Conservation (phyloP, 306 rosid genomes). For the Quillaja saponaria region DNA sequence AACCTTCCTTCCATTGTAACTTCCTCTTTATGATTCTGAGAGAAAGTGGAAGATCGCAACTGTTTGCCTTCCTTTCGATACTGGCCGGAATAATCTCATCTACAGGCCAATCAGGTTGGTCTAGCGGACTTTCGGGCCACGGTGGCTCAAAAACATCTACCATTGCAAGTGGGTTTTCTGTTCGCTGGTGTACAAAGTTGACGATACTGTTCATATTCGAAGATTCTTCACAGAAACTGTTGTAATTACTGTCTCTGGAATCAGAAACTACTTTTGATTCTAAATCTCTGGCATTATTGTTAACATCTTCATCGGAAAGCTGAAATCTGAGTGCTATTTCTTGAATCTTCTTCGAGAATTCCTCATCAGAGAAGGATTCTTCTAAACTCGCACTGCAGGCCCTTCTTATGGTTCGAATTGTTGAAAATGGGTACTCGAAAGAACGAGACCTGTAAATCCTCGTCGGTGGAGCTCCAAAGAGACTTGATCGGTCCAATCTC, state of each 20-base stretch:
- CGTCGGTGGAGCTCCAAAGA: constrained; percentile 37
- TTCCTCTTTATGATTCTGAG: constrained; percentile 79
- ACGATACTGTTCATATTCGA: neutral
- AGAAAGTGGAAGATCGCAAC: constrained; percentile 82
- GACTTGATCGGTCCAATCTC: constrained; percentile 41
- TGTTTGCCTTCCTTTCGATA: constrained; percentile 80
- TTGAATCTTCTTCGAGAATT: constrained; percentile 69
- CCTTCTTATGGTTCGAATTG: constrained; percentile 33
- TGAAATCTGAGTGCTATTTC: constrained; percentile 72
- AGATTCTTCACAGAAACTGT: constrained; percentile 12
- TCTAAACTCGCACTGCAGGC: constrained; percentile 63
- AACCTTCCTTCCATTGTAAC: constrained; percentile 64
- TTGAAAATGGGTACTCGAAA: constrained; percentile 24
- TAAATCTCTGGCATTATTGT: constrained; percentile 25
- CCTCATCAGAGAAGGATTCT: constrained; percentile 72
- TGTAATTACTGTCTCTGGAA: neutral
- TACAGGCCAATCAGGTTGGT: constrained; percentile 45
- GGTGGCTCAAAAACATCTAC: constrained; percentile 39
- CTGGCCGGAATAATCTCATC: constrained; percentile 57
- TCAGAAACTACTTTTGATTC: constrained; percentile 23
- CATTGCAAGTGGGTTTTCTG: neutral
- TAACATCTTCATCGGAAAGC: constrained; percentile 21
- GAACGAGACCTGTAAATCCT: constrained; percentile 50
- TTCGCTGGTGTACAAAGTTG: constrained; percentile 13
- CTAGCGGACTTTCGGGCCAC: constrained; percentile 46